These are phyloP conservation scores for Mortierella sp. DNA, from an alignment of 371 early-diverging fungal species.

Conservation along the genomic window DNA sequence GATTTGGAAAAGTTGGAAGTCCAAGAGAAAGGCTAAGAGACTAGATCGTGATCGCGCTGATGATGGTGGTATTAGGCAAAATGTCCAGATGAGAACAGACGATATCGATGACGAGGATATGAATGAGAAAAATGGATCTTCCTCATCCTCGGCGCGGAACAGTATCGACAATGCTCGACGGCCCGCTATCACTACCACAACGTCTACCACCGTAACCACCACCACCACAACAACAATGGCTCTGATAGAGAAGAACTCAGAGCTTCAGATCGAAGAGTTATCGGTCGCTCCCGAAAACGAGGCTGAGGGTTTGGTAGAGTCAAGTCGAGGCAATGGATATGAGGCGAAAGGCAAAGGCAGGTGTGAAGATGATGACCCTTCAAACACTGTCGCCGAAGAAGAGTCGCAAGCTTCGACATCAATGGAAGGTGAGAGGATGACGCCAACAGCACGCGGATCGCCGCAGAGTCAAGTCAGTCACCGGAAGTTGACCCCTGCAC, in stretches of 20 bases:
- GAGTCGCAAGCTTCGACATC: neutral
- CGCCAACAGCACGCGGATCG: neutral
- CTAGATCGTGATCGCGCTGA: constrained; percentile 11
- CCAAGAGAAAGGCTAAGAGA: constrained; percentile 29
- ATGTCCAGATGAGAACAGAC: constrained; percentile 1
- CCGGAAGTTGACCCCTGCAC: constrained; percentile 19
- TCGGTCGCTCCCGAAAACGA: neutral
- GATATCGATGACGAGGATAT: neutral
- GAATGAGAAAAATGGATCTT: neutral
- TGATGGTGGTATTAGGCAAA: too few relatives aligned
- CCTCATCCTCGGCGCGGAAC: neutral
- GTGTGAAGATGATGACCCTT: neutral
- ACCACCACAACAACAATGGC: too few relatives aligned
- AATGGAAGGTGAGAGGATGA: neutral
- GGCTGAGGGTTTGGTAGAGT: neutral
- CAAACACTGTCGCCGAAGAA: neutral
- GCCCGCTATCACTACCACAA: neutral
- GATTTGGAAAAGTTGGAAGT: constrained; percentile 28
- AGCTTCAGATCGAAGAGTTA: constrained; percentile 17
- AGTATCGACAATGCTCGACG: neutral
- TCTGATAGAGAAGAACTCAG: constrained; percentile 4
- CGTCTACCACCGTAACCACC: too few relatives aligned
- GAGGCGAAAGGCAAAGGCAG: constrained; percentile 32
- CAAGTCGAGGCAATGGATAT: neutral
- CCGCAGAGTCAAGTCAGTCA: neutral